phyloP scores from a whole-genome alignment of 2,329 filamentous ascomycete species.

The Xylaria sp. region DNA sequence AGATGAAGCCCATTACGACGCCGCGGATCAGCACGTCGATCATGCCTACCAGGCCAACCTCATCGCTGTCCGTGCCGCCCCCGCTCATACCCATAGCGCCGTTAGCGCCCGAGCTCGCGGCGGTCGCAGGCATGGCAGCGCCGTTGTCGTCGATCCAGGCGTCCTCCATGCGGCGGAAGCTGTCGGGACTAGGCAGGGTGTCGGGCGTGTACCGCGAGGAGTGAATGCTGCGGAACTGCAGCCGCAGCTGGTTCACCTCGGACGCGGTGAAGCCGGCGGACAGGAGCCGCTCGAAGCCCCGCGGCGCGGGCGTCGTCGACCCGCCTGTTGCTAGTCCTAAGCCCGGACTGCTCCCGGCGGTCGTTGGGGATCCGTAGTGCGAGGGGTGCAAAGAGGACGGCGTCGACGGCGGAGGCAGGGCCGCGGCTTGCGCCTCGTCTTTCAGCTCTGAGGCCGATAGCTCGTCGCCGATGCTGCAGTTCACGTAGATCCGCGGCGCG shows the following conservation, averaged over 20 bases:
- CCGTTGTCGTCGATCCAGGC: constrained; percentile 81
- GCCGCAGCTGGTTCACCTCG: constrained; percentile 82
- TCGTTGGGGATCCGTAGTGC: background rate
- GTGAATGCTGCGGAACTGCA: constrained; percentile 88
- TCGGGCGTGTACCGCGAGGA: constrained; percentile 83
- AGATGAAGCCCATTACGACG: constrained; percentile 91
- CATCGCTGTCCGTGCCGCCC: constrained; percentile 49
- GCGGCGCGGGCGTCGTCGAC: constrained; percentile 61
- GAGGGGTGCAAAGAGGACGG: constrained; percentile 3
- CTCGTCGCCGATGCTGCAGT: constrained; percentile 85
- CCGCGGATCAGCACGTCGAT: constrained; percentile 88
- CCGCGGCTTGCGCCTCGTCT: constrained; percentile 62
- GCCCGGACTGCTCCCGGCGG: constrained; percentile 12
- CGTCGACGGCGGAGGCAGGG: constrained; percentile 22
- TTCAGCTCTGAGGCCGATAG: constrained; percentile 72
- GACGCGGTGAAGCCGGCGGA: constrained; percentile 78
- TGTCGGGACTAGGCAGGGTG: constrained; percentile 80
- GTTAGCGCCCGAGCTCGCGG: constrained; percentile 40
- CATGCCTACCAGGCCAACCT: constrained; percentile 57
- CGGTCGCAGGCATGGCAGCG: constrained; percentile 35
- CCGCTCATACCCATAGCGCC: constrained; percentile 43
- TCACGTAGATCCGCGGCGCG: constrained; percentile 76
- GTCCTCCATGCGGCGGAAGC: constrained; percentile 81
- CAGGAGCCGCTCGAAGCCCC: constrained; percentile 88
- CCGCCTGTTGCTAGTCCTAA: constrained; percentile 32